These are phyloP conservation scores for Fusarium sp. DNA, from an alignment of 2,329 filamentous ascomycete genomes.

Conservation along the genomic window DNA sequence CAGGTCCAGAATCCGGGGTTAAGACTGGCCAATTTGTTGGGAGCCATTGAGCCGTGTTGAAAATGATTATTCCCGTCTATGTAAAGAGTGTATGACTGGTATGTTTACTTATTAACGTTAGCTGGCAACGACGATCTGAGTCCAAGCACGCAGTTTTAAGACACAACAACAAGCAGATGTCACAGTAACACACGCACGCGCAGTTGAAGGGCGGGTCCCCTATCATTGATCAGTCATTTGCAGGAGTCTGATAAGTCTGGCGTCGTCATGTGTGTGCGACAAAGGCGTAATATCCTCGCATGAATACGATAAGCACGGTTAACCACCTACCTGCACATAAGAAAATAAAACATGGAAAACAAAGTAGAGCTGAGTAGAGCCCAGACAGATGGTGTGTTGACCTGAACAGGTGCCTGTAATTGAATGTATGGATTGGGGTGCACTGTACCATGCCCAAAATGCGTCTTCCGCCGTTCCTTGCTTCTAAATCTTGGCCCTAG, in stretches of 20 bases:
- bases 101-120: not conserved
- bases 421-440: not conserved
- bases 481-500: slow-evolving; percentile 15
- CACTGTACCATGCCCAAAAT: slow-evolving; percentile 19
- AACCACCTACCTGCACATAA: slow-evolving; percentile 7
- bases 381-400: slow-evolving; percentile 8
- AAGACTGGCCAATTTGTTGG: slow-evolving; percentile 23
- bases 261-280: slow-evolving; percentile 26
- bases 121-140: slow-evolving; percentile 4
- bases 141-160: slow-evolving; percentile 13
- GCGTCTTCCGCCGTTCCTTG: slow-evolving; percentile 32
- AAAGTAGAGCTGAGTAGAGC: not conserved
- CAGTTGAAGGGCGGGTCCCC: slow-evolving; percentile 7
- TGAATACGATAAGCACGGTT: slow-evolving; percentile 27
- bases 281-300: slow-evolving; percentile 12
- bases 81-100: not conserved
- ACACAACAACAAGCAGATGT: slow-evolving; percentile 16
- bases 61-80: not conserved
- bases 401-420: slow-evolving; percentile 13
- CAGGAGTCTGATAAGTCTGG: slow-evolving; percentile 9
- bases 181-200: slow-evolving; percentile 2
- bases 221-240: slow-evolving; percentile 2
- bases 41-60: slow-evolving; percentile 12
- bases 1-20: slow-evolving; percentile 18
- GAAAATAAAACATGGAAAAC: not conserved